Conservation (phyloP, 805 yeast species). For the Maudiozyma saulgeensis region DNA sequence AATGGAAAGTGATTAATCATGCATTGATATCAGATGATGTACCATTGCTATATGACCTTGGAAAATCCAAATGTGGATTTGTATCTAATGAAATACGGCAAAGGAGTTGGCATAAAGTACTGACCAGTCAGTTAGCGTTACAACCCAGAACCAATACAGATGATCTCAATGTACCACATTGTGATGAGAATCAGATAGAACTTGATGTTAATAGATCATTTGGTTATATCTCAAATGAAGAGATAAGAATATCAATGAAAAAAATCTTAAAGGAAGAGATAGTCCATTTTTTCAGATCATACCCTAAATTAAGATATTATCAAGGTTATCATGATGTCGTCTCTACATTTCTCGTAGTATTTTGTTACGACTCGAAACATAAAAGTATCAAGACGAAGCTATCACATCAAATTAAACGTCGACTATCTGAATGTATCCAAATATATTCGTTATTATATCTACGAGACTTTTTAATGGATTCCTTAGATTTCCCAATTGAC, state of each 20-base stretch:
- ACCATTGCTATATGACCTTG: constrained; percentile 11
- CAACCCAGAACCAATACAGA: background rate
- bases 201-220: constrained; percentile 74
- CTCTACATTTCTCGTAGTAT: constrained; percentile 50
- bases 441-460: constrained; percentile 50
- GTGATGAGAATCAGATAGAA: constrained; percentile 69
- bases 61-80: constrained; percentile 20
- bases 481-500: constrained; percentile 53
- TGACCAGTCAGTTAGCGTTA: constrained; percentile 19
- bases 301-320: constrained; percentile 64
- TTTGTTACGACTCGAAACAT: constrained; percentile 15
- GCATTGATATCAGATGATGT: constrained; percentile 11
- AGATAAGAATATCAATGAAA: constrained; percentile 17
- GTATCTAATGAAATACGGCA: constrained; percentile 12
- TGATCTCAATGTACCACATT: constrained; percentile 30
- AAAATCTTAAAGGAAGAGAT: constrained; percentile 32
- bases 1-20: constrained; percentile 7
- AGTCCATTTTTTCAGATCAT: constrained; percentile 44
- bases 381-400: constrained; percentile 16
- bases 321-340: constrained; percentile 93
- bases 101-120: constrained; percentile 22
- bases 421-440: constrained; percentile 40
- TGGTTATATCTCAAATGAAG: constrained; percentile 23
- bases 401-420: background rate
- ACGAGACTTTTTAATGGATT: constrained; percentile 78